Evolutionary conservation across 768 basidiomycete species (phyloP).

Genomic region (Nidularia pulvinata): DNA sequence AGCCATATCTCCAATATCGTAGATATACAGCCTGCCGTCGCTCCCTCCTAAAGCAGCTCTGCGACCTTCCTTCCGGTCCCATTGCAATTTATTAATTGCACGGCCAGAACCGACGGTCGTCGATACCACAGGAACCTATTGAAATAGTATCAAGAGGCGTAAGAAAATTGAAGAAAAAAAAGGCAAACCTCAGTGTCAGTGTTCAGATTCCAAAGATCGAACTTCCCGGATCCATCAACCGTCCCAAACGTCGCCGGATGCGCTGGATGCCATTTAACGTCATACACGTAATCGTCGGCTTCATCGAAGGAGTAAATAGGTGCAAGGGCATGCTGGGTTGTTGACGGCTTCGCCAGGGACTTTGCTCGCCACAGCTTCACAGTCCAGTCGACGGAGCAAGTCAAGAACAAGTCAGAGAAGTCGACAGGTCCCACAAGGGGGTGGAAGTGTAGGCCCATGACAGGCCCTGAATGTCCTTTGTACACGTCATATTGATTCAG

Average conservation of each 20-base stretch:
- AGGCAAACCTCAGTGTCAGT: constrained; percentile 87
- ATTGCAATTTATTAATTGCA: constrained; percentile 94
- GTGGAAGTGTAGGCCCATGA: constrained; percentile 95
- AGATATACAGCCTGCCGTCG: constrained; percentile 92
- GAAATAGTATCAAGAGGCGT: too few species aligned
- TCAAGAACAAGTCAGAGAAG: constrained; percentile 94
- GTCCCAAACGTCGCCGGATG: constrained; percentile 95
- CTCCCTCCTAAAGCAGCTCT: constrained; percentile 90
- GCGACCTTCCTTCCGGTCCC: constrained; percentile 93
- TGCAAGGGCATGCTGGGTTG: constrained; percentile 52
- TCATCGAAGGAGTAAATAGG: constrained; percentile 96
- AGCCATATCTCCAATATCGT: constrained; percentile 92
- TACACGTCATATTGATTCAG: constrained; percentile 94
- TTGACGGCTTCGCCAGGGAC: constrained; percentile 73
- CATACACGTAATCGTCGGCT: constrained; percentile 98
- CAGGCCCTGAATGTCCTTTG: constrained; percentile 89
- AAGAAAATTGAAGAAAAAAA: not conserved
- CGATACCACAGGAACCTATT: constrained; percentile 89
- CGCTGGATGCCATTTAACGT: constrained; percentile 96
- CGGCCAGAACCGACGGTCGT: constrained; percentile 76
- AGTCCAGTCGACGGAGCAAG: constrained; percentile 96
- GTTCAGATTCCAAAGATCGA: constrained; percentile 98
- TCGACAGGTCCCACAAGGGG: constrained; percentile 90
- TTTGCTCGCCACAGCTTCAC: constrained; percentile 95
- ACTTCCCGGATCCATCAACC: constrained; percentile 94